phyloP scores from a whole-genome alignment of 768 basidiomycete genomes.

The Hericium rajendrae region DNA sequence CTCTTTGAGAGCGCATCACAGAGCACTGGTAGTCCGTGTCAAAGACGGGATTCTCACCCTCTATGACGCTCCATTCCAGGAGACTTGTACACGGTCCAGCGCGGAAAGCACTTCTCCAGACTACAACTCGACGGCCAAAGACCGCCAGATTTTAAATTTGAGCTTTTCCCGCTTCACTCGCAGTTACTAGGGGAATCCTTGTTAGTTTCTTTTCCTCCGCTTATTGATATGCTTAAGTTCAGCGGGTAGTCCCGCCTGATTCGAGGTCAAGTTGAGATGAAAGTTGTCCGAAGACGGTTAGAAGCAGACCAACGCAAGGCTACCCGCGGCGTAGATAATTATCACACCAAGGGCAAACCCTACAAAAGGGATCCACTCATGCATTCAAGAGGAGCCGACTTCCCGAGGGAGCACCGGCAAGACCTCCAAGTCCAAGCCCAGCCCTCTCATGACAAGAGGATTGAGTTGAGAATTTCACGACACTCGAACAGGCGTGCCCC shows the following conservation, averaged over 20 bases:
- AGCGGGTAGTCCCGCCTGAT: constrained; percentile 79
- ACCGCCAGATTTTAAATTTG: no score
- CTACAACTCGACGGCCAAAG: constrained; percentile 15
- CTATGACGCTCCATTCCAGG: no score
- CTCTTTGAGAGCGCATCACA: no score
- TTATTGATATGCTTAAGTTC: constrained; percentile 88
- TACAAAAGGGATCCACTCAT: constrained; percentile 15
- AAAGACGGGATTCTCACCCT: no score
- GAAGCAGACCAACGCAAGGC: constrained; percentile 20
- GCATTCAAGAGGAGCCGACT: constrained; percentile 20
- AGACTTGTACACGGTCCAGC: no score
- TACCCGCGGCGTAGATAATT: constrained; percentile 37
- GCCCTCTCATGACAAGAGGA: constrained; percentile 37
- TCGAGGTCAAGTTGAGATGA: constrained; percentile 48
- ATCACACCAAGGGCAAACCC: constrained; percentile 32
- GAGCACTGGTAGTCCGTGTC: no score
- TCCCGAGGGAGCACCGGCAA: constrained; percentile 40
- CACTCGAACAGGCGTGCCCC: constrained; percentile 73
- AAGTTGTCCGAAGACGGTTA: constrained; percentile 13
- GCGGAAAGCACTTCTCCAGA: constrained; percentile 60
- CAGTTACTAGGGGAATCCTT: no score
- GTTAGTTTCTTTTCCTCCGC: constrained; percentile 89
- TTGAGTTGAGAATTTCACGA: constrained; percentile 35
- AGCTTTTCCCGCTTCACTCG: no score
- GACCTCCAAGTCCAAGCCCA: constrained; percentile 38